Evolutionary conservation across 768 basidiomycete species (phyloP).

Genomic region (Daedalea quercina): DNA sequence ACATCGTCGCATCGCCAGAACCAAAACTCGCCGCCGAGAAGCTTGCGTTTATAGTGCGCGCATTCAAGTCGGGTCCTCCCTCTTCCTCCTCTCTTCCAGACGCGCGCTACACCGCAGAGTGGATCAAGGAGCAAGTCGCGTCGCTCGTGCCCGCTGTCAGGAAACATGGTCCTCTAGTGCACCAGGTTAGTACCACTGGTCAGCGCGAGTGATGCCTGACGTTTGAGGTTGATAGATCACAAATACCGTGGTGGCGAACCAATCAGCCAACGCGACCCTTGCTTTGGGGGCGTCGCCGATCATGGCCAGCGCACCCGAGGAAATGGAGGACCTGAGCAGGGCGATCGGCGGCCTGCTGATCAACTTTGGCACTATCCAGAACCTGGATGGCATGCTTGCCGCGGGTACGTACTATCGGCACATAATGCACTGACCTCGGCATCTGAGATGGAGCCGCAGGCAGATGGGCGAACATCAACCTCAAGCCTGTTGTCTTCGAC

Average conservation of each 20-base stretch:
- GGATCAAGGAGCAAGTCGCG: slow-evolving; percentile 37
- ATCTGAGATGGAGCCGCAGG: no score
- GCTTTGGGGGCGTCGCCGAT: slow-evolving; percentile 88
- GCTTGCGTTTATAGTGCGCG: slow-evolving; percentile 35
- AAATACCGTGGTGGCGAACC: slow-evolving; percentile 81
- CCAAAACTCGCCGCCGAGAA: slow-evolving; percentile 46
- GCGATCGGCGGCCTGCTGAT: slow-evolving; percentile 67
- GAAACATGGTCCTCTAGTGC: slow-evolving; percentile 61
- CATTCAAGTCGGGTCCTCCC: slow-evolving; percentile 29
- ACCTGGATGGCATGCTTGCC: slow-evolving; percentile 66
- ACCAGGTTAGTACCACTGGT: slow-evolving; percentile 46
- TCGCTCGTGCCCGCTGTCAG: slow-evolving; percentile 47
- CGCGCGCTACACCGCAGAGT: slow-evolving; percentile 21
- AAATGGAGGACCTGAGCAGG: slow-evolving; percentile 72
- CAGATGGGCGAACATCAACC: slow-evolving; percentile 53
- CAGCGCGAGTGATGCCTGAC: background rate
- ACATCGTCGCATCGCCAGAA: slow-evolving; percentile 62
- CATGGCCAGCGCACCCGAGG: slow-evolving; percentile 81
- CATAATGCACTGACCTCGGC: no score
- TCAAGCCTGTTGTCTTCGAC: slow-evolving; percentile 81
- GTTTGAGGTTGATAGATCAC: slow-evolving; percentile 54
- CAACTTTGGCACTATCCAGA: slow-evolving; percentile 80
- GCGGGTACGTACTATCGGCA: slow-evolving; percentile 55
- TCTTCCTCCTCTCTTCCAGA: slow-evolving; percentile 16
- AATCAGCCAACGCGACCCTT: slow-evolving; percentile 86